Conservation (phyloP, 306 rosid species). For the Luffa aegyptiaca region DNA sequence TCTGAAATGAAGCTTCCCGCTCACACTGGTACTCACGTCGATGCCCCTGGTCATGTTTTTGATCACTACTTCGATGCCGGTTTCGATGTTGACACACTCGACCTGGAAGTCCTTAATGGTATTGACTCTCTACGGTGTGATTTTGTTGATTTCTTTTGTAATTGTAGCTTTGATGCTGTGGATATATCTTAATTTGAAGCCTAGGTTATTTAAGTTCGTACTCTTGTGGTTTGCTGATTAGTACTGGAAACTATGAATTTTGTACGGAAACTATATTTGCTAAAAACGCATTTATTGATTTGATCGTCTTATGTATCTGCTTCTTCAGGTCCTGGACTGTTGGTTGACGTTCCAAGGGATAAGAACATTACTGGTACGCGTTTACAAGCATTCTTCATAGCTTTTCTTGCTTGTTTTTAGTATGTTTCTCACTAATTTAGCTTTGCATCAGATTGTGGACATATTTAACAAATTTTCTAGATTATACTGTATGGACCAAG, state of each 20-base stretch:
- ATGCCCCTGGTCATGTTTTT: slow-evolving; percentile 54
- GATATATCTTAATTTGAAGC: neutral
- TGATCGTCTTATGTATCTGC: neutral
- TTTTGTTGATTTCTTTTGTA: neutral
- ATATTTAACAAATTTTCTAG: neutral
- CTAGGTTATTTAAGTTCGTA: neutral
- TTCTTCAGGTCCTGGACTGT: slow-evolving; percentile 43
- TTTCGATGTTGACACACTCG: slow-evolving; percentile 61
- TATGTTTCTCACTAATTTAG: slow-evolving; percentile 4
- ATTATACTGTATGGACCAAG: neutral
- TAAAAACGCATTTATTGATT: neutral
- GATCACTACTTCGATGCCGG: slow-evolving; percentile 59
- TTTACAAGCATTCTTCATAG: neutral
- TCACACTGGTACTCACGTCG: slow-evolving; percentile 77
- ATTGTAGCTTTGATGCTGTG: neutral
- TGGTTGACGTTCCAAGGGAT: slow-evolving; percentile 63
- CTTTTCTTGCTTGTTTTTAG: neutral
- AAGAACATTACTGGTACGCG: slow-evolving; percentile 57
- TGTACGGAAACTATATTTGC: neutral
- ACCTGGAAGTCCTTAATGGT: slow-evolving; percentile 61
- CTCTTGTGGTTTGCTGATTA: neutral
- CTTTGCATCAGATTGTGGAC: neutral
- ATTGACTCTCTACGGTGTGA: neutral
- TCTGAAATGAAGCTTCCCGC: slow-evolving; percentile 35
- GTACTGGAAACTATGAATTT: neutral